phyloP scores from a whole-genome alignment of 2,329 filamentous ascomycete genomes.

The Fusarium sp. region DNA sequence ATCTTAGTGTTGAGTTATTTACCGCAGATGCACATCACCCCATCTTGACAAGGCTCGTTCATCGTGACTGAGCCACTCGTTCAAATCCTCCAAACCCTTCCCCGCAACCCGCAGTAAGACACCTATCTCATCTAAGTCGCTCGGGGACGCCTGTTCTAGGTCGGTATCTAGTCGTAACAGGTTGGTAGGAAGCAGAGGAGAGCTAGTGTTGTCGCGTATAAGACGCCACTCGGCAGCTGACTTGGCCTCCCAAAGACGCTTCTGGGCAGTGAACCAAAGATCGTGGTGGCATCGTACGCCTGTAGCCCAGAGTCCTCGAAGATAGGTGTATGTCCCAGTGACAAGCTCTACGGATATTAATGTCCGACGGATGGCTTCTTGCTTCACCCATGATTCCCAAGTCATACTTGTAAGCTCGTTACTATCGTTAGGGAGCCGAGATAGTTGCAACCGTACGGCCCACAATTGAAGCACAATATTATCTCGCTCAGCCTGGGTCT shows the following conservation, averaged over 20 bases:
- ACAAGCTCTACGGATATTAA: not conserved
- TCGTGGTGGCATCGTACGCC: not conserved
- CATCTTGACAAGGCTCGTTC: not conserved
- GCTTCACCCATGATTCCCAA: not conserved
- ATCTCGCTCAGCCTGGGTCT: not conserved
- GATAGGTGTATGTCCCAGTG: not conserved
- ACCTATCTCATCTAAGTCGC: slow-evolving; percentile 6
- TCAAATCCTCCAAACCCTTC: not conserved
- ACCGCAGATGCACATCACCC: not conserved
- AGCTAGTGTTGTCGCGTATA: not conserved
- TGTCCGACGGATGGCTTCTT: slow-evolving; percentile 8
- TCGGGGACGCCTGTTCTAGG: not conserved
- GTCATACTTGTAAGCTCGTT: fast-evolving
- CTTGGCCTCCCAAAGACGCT: slow-evolving; percentile 3
- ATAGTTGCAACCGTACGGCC: not conserved
- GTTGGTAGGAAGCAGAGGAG: not conserved
- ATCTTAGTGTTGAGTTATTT: not conserved
- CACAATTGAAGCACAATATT: not conserved
- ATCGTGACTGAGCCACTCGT: slow-evolving; percentile 6
- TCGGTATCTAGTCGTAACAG: slow-evolving; percentile 4
- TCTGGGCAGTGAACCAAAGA: not conserved
- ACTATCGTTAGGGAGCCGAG: fast-evolving
- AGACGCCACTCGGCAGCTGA: not conserved
- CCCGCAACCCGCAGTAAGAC: not conserved
- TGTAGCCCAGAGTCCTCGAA: not conserved